phyloP scores from a whole-genome alignment of 768 basidiomycete genomes.

The Mycena sanguinolenta region DNA sequence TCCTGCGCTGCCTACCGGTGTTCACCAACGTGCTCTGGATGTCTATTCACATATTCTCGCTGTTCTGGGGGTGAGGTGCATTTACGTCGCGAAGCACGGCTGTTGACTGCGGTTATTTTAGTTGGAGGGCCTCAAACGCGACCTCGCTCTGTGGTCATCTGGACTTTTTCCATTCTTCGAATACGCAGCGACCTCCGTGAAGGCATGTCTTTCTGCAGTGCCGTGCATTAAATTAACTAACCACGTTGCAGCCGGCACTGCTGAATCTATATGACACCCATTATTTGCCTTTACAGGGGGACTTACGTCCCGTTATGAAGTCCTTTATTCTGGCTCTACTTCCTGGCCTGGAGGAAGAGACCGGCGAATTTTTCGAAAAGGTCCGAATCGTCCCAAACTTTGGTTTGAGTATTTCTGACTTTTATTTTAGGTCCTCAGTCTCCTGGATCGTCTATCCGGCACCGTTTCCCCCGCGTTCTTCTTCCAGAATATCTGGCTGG shows the following conservation, averaged over 20 bases:
- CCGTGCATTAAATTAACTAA: conserved; percentile 7
- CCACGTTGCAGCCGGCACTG: conserved; percentile 74
- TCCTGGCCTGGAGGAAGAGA: conserved; percentile 97
- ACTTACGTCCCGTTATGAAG: conserved; percentile 91
- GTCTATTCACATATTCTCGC: conserved; percentile 94
- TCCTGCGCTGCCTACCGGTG: conserved; percentile 96
- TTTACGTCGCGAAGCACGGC: not conserved
- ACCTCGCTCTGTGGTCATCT: conserved; percentile 93
- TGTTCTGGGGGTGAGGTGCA: conserved; percentile 83
- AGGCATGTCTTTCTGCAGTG: conserved; percentile 59
- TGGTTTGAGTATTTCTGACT: conserved; percentile 29
- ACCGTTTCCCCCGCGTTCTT: conserved; percentile 92
- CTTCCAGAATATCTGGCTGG: conserved; percentile 95
- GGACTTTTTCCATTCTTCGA: conserved; percentile 99
- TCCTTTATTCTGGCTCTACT: conserved; percentile 93
- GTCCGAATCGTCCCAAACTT: conserved; percentile 47
- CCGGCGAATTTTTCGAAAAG: conserved; percentile 97
- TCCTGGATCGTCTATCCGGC: conserved; percentile 87
- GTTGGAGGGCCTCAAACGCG: conserved; percentile 89
- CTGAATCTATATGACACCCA: conserved; percentile 93
- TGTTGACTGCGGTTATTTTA: conserved; percentile 47
- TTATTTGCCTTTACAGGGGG: conserved; percentile 87
- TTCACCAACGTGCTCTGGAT: conserved; percentile 95
- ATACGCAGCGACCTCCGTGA: conserved; percentile 98
- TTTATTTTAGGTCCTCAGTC: conserved; percentile 71